phyloP scores from a whole-genome alignment of 2,329 filamentous ascomycete species.

The Clarireedia monteithiana region DNA sequence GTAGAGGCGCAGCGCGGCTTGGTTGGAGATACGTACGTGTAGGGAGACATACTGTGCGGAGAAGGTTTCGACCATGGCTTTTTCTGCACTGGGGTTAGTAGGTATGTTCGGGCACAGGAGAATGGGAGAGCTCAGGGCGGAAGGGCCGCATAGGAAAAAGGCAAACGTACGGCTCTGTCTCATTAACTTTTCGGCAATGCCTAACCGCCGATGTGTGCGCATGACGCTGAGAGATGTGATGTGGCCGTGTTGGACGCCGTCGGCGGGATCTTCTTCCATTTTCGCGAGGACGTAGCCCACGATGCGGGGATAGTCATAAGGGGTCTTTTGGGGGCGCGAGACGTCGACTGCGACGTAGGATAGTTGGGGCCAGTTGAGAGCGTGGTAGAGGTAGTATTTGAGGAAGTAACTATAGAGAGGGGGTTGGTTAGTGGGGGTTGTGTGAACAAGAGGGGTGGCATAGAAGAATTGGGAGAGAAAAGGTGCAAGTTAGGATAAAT shows the following conservation, averaged over 20 bases:
- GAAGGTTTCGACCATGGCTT: conserved; percentile 95
- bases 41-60: conserved; percentile 87
- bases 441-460: too few species aligned
- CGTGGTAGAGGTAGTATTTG: conserved; percentile 99
- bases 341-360: conserved; percentile 95
- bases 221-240: conserved; percentile 94
- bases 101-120: background rate
- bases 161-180: conserved; percentile 73
- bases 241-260: conserved; percentile 89
- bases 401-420: conserved; percentile 65
- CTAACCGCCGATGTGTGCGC: conserved; percentile 85
- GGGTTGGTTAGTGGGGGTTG: background rate
- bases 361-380: conserved; percentile 94
- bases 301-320: conserved; percentile 90
- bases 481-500: background rate
- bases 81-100: conserved; percentile 45
- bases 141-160: background rate
- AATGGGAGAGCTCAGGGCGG: too few species aligned
- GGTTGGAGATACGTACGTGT: conserved; percentile 91
- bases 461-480: background rate
- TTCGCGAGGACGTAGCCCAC: conserved; percentile 99
- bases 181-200: conserved; percentile 97
- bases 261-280: conserved; percentile 96
- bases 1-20: conserved; percentile 85
- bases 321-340: conserved; percentile 66